Conservation (phyloP, 164 flowering plant genomes). For the Berberis vulgaris region DNA sequence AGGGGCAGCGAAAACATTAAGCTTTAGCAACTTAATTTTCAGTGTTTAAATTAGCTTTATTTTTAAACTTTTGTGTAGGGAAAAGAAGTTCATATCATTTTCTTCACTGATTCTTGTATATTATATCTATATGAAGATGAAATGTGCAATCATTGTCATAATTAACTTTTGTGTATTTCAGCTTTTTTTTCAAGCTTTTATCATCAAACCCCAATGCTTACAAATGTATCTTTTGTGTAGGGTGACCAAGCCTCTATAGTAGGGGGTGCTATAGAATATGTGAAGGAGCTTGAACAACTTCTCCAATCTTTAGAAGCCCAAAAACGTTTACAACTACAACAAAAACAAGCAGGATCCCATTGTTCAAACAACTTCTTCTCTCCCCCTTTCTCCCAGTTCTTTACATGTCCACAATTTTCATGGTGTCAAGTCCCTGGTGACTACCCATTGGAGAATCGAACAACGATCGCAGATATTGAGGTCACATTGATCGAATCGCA, state of each 20-base stretch:
- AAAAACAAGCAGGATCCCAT: neutral
- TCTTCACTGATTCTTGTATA: no score
- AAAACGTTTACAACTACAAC: conserved; percentile 15
- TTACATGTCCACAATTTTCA: conserved; percentile 50
- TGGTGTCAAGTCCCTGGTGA: conserved; percentile 38
- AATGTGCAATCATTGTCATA: no score
- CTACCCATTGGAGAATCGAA: conserved; percentile 21
- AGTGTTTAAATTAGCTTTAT: no score
- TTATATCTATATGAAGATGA: no score
- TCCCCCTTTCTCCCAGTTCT: conserved; percentile 56
- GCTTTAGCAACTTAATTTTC: no score
- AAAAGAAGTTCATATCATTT: no score
- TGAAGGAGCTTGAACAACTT: conserved; percentile 81
- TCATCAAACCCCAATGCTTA: no score
- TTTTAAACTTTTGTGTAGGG: no score
- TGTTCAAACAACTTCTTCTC: conserved; percentile 2
- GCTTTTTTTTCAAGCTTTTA: no score
- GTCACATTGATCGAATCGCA: conserved; percentile 80
- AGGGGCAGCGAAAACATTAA: no score
- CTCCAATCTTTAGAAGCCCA: conserved; percentile 68
- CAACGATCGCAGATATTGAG: conserved; percentile 64
- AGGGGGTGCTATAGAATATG: conserved; percentile 89
- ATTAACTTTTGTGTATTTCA: no score
- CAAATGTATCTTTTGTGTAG: conserved; percentile 20
- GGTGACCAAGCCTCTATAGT: conserved; percentile 96